Base-by-base conservation (phyloP, 2,329 filamentous ascomycete species). In the Cryphonectria japonica region DNA sequence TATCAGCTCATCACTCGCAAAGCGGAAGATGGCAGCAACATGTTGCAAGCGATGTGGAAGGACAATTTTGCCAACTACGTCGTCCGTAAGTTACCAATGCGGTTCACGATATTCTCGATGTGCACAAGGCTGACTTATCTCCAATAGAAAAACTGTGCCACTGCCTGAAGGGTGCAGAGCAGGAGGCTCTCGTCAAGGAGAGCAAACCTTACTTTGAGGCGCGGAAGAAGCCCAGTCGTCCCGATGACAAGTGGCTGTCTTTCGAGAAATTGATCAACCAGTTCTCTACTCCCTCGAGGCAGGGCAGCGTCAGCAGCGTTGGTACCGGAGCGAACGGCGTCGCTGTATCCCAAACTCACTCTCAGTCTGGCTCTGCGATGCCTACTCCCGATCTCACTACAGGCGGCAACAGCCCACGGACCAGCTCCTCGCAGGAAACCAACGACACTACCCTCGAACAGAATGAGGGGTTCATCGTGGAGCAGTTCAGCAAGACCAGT, bases 1-100 rank as follows among this genome's bases (percentile, higher is more conserved):
- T 87, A 93, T 68, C 83, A 84, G 66, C 85, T 88, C 71, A 83
- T 95, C 37, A 90, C 87, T 1, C 79, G 85, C 22, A 88, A 88
- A 68, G 85, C 87, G 9, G 71, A 71, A 37, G 88, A 92, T 60
- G 92, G 92, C 16, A 89, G 90, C 69, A 91, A 85, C 69, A 88
- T 90, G n/a, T 83, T 98, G 52, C 86, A 92, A 73, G 85, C 87
- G 32, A 86, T 98, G 82, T 94, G 98, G 86, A 93, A 91, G 74
- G 95, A 99, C 78, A 92, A 93, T 74, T 98, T 91, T 79, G 96
- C 93, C 72, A 99, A 99, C 80, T 99, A 98, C 79, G 95, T 98
- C 7, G 92, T 98, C 73, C 95, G 94, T 97, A 89, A 89, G 94
- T 37, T 37, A 62, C 13, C 26, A 11, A 16, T 41, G n/a, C 37